These are phyloP conservation scores for Anisodus acutangulus DNA, from an alignment of 257 asterid genomes.

Conservation along the genomic window DNA sequence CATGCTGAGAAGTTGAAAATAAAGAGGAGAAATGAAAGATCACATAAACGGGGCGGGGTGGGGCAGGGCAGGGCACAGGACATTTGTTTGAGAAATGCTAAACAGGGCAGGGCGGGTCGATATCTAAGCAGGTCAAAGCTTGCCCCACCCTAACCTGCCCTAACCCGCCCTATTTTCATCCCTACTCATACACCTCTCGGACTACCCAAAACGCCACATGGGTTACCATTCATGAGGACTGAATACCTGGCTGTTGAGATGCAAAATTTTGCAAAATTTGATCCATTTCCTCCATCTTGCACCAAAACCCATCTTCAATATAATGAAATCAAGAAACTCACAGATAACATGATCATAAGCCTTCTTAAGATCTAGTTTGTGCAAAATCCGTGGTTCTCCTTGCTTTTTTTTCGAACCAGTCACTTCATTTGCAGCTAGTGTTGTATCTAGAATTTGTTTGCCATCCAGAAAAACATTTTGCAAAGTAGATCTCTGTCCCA, in stretches of 20 bases:
- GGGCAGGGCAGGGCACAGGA: no score
- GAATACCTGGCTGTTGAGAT: background rate
- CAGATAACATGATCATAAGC: background rate
- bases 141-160: no score
- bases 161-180: no score
- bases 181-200: background rate
- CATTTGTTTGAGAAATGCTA: no score
- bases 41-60: no score
- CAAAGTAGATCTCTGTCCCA: background rate
- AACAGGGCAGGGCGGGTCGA: no score
- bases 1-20: no score
- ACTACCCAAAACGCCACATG: background rate
- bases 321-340: background rate
- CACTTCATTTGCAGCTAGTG: background rate
- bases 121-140: no score
- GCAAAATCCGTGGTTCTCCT: background rate
- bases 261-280: background rate
- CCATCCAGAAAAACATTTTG: slow-evolving; percentile 3
- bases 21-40: no score
- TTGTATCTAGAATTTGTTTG: background rate
- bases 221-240: background rate
- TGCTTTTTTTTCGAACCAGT: background rate
- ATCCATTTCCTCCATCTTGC: background rate
- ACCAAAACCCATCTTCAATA: background rate
- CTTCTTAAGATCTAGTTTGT: no score